phyloP scores from a whole-genome alignment of 139 green algal species.

The Tetraselmis chui region DNA sequence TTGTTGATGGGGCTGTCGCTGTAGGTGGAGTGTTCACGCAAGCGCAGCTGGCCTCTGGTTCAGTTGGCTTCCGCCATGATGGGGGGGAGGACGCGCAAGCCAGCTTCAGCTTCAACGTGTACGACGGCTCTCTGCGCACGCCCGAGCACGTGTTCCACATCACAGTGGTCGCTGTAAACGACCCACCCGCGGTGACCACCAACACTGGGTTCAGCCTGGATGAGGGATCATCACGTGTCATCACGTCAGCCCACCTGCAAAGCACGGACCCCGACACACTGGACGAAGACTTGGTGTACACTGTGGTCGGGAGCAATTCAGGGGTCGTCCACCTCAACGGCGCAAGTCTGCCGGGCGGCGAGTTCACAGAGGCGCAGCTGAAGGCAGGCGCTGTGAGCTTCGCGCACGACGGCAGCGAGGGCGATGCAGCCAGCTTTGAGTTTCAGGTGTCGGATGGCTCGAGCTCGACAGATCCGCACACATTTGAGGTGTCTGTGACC shows the following conservation, averaged over 20 bases:
- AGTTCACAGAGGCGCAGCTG: neutral
- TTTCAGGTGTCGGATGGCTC: neutral
- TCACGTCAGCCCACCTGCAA: neutral
- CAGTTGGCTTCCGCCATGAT: neutral
- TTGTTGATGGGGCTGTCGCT: neutral
- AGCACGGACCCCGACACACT: neutral
- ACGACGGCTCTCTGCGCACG: neutral
- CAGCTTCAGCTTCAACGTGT: neutral
- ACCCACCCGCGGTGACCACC: neutral
- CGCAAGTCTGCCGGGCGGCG: neutral
- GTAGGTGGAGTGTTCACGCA: neutral
- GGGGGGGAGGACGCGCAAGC: neutral
- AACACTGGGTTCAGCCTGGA: neutral
- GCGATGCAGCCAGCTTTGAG: neutral
- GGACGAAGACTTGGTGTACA: neutral
- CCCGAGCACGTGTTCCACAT: neutral
- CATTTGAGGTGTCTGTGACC: neutral
- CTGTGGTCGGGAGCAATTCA: neutral
- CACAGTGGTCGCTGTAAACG: neutral
- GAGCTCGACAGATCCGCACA: neutral
- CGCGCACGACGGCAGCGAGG: neutral
- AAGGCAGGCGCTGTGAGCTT: neutral
- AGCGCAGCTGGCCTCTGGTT: neutral
- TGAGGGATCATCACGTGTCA: neutral
- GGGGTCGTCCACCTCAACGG: neutral